A percentile compares a stretch with the other conserved stretches of the same genome.
Evolutionary conservation across 768 basidiomycete genomes (phyloP).

Genomic region (Rickenella mellea): DNA sequence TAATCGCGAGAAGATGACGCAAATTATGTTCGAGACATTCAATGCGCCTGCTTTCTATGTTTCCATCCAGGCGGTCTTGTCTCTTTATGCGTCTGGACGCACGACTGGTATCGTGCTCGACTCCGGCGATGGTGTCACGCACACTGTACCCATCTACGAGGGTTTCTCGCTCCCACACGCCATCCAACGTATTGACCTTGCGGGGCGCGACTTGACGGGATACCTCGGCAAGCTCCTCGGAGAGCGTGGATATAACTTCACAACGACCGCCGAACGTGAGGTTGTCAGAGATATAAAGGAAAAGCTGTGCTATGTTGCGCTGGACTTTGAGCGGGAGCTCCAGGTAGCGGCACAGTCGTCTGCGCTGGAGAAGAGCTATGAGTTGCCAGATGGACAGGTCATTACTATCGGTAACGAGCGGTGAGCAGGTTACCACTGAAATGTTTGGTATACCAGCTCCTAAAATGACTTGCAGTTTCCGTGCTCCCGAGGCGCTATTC

Average conservation of each 20-base stretch:
- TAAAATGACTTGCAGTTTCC: constrained; percentile 30
- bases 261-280: constrained; percentile 87
- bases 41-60: constrained; percentile 71
- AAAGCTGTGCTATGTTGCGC: constrained; percentile 87
- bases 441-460: not conserved
- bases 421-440: constrained; percentile 16
- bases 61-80: constrained; percentile 64
- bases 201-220: constrained; percentile 87
- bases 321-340: constrained; percentile 91
- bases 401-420: constrained; percentile 77
- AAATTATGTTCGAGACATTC: constrained; percentile 76
- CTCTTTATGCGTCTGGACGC: constrained; percentile 86
- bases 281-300: constrained; percentile 95
- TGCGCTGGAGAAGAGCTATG: constrained; percentile 87
- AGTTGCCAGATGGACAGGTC: constrained; percentile 87
- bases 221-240: constrained; percentile 75
- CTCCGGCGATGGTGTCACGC: constrained; percentile 93
- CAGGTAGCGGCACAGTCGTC: constrained; percentile 86
- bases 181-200: constrained; percentile 84
- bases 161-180: constrained; percentile 90
- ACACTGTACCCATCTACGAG: constrained; percentile 96
- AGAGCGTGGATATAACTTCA: constrained; percentile 92
- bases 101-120: constrained; percentile 93
- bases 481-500: constrained; percentile 48
- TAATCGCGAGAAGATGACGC: constrained; percentile 69